Percentiles rank a stretch among this genome's conserved stretches.
These are phyloP conservation scores for Cryptococcus sp. DNA, from an alignment of 1,284 basidiomycete genomes.

Conservation along the genomic window DNA sequence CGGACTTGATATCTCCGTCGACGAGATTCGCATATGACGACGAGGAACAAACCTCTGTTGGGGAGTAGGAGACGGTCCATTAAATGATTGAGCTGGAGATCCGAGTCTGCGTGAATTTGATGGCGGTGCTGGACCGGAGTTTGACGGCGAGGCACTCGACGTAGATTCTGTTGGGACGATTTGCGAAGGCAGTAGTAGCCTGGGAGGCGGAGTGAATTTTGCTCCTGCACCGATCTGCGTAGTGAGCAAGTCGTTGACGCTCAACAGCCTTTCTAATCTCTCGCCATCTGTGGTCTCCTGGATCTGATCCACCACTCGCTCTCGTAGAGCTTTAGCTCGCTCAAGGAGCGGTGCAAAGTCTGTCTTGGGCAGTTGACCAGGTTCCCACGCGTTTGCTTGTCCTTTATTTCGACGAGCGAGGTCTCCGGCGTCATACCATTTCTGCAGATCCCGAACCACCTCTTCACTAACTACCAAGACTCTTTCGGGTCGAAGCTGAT, in stretches of 20 bases:
- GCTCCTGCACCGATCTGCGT: conserved; percentile 52
- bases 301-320: conserved; percentile 63
- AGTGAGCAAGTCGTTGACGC: conserved; percentile 70
- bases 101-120: not conserved
- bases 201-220: conserved; percentile 40
- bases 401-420: conserved; percentile 1
- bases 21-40: conserved; percentile 42
- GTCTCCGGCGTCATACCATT: conserved; percentile 36
- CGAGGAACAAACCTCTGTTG: conserved; percentile 7
- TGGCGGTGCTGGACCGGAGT: not conserved
- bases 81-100: not conserved
- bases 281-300: conserved; percentile 62
- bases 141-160: conserved; percentile 6
- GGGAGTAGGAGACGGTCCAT: not conserved
- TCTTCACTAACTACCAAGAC: conserved; percentile 62
- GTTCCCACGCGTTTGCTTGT: conserved; percentile 44
- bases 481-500: conserved; percentile 57
- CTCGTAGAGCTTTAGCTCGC: conserved; percentile 60
- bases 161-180: conserved; percentile 24
- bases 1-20: conserved; percentile 62
- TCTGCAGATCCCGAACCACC: conserved; percentile 45
- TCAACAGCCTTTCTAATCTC: conserved; percentile 66
- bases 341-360: conserved; percentile 53
- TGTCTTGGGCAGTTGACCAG: conserved; percentile 43
- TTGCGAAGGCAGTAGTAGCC: conserved; percentile 43